Conservation (phyloP, 768 basidiomycete genomes). For the Termitomyces sp. region DNA sequence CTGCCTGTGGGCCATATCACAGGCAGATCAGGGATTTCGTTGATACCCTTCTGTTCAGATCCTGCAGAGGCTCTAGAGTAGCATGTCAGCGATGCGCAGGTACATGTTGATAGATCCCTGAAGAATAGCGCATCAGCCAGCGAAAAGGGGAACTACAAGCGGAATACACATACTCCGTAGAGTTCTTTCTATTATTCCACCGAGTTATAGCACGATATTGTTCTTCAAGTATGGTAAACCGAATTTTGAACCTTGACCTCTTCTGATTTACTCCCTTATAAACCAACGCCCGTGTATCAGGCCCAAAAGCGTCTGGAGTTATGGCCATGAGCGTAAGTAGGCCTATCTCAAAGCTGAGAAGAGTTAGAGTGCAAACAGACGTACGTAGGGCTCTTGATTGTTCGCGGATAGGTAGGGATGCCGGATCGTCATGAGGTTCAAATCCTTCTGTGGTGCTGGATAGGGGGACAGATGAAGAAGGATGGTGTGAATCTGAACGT, state of each 20-base stretch:
- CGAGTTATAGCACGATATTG: slow-evolving; percentile 22
- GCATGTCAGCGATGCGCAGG: slow-evolving; percentile 45
- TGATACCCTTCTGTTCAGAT: slow-evolving; percentile 12
- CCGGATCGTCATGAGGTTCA: not conserved
- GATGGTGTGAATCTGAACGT: not conserved
- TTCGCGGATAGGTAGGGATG: not conserved
- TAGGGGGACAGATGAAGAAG: not conserved
- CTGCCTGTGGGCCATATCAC: slow-evolving; percentile 42
- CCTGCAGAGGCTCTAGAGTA: slow-evolving; percentile 26
- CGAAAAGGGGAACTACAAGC: not conserved
- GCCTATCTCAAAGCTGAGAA: not conserved
- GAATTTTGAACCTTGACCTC: slow-evolving; percentile 5
- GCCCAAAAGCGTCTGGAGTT: slow-evolving; percentile 16
- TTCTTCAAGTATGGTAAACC: slow-evolving; percentile 21
- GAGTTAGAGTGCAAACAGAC: not conserved
- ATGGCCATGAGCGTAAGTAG: slow-evolving; percentile 2
- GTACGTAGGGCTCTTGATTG: not conserved
- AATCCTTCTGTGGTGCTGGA: not conserved
- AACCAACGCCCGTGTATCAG: slow-evolving; percentile 10
- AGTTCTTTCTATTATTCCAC: slow-evolving; percentile 36
- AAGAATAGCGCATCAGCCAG: not conserved
- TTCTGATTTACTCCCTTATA: not conserved
- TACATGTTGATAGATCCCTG: slow-evolving; percentile 30
- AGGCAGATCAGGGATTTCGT: slow-evolving; percentile 20
- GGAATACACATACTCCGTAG: slow-evolving; percentile 25